Evolutionary conservation across 1,284 basidiomycete genomes (phyloP), one percentile per base, ranked within the genome.

Genomic region (Trichosporon faecale): DNA sequence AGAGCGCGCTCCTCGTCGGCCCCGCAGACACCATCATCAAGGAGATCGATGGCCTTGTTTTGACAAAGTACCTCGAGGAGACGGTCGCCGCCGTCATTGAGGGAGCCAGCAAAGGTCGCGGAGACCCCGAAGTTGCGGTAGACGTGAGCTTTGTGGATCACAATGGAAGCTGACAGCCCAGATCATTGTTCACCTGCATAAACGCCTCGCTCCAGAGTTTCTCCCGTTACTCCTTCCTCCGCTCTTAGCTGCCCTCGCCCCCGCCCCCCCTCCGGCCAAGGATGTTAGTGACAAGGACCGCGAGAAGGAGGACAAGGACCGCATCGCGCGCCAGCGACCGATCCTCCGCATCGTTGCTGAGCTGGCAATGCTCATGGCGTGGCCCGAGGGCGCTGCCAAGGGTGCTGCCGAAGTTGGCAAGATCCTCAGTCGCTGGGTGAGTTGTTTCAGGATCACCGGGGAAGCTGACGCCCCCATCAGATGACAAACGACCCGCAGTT

Each of bases 21-120:
- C 81, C 82, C 0, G 64, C 80, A 1, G 92, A 94, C 74, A 90
- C 91, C 76, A 89, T 97, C 70, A 85, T 95, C 78, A 96, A 95
- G 83, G 97, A 99, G 78, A 89, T 97, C 73, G 90, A 93, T 71
- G 87, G 90, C 0, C 87, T 99, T 63, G 91, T 93, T 3, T 86
- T 99, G 64, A 94, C 94, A 84, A 99, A 98, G 83, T 98, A 99
- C 80, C 87, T 96, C 66, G 95, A 98, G 77, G 97, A 99, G 84
- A 91, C 98, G 72, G 91, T 92, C 0, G 89, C 90, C 12, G 95
- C 94, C 1, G 86, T 91, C 0, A 85, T 93, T 0, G 97, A 99
- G 79, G 96, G 97, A 1, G 86, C 96, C 49, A 83, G 84, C 11
- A 89, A 91, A 73, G 95, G 94, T 82, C 95, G 79, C 91, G 86